phyloP scores from a whole-genome alignment of 257 asterid species.

The Nicotiana paniculata region DNA sequence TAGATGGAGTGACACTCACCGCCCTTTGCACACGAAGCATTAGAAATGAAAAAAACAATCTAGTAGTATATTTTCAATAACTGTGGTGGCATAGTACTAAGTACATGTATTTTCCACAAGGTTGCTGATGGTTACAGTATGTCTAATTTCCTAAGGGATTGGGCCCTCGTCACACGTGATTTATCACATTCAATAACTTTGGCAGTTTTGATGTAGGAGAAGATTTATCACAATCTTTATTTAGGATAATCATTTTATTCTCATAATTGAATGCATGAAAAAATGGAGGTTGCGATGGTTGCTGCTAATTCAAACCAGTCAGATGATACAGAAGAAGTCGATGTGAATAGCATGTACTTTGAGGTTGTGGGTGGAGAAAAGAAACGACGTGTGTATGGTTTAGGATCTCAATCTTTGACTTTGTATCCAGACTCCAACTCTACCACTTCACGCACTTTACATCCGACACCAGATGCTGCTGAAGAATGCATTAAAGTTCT shows the following conservation, averaged over 20 bases:
- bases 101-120: no score
- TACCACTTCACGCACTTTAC: no score
- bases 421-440: not conserved
- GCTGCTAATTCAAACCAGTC: not conserved
- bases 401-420: not conserved
- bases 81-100: no score
- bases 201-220: no score
- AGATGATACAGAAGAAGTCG: not conserved
- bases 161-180: no score
- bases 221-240: no score
- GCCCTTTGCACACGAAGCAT: constrained; percentile 44
- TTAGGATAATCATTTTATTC: no score
- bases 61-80: not conserved
- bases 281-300: not conserved
- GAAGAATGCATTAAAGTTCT: not conserved
- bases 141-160: no score
- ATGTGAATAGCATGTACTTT: not conserved
- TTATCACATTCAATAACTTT: no score
- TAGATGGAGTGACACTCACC: constrained; percentile 58
- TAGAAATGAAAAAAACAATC: not conserved
- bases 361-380: not conserved
- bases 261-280: no score
- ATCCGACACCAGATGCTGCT: no score
- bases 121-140: no score
- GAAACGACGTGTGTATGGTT: not conserved